Evolutionary conservation across 2,329 filamentous ascomycete species (phyloP), one percentile per base, ranked within the genome.

Genomic region (Ophiobolus disseminans): DNA sequence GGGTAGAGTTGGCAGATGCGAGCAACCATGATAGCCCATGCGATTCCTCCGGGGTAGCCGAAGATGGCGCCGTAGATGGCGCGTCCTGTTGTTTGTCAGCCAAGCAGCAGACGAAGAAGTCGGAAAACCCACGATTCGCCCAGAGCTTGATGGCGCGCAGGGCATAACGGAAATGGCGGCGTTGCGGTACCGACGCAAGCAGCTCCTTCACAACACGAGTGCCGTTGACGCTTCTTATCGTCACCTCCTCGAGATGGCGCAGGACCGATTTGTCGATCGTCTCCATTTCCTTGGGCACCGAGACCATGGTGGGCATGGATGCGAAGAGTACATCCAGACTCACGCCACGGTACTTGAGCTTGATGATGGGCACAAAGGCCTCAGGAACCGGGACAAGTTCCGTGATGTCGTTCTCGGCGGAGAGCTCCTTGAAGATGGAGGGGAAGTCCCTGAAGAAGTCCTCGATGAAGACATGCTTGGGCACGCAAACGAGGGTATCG

Each of bases 1-100:
- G 94, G 94, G 65, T 97, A 99, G 13, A 99, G 82, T 73, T 99
- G 94, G 73, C 94, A 97, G 32, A 97, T 90, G 56, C 94, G 85
- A 41, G 94, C 94, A 21, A 97, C 92, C 66, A 99, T 83, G 89
- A 99, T 97, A 10, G 93, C 94, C 91, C 93, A 99, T 4, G 94
- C 94, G 31, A 99, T 92, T 75, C 94, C 94, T 62, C 94, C 94
- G 2, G 94, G 94, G 61, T 94, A 99, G 20, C 94, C 94, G 74
- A 96, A 91, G 56, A 97, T 92, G 66, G 97, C 97, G 57, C 91
- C 91, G 69, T 97, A 97, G 38, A 97, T 91, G 19, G 90, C 94
- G 53, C 93, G 89, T 41, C 87, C 77, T 81, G 43, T 7, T 30
- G 31, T 22, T 16, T 14, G 32, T 66, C 51, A 63, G 56, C 40